Base-by-base conservation (phyloP, 2,329 filamentous ascomycete genomes). In the Dactylellina sp. region DNA sequence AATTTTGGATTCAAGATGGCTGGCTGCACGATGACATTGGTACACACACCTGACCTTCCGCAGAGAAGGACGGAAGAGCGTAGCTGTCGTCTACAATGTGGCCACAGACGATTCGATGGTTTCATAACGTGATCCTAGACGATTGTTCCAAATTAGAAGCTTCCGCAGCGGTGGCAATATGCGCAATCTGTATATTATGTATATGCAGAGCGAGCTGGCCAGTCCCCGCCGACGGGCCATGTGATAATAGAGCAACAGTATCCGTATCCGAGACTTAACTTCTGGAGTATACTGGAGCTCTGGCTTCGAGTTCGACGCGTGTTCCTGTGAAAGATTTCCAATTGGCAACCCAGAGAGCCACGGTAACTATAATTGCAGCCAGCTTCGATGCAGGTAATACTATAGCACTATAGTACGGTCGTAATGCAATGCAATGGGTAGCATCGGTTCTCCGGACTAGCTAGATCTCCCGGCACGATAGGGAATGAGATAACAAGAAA, bases 241-340 rank as follows among this genome's bases (percentile, higher is more conserved):
- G 61, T 65, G 52, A 66, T 40, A 22, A 7, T 18, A n/a, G 28
- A 20, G 42, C 20, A 11, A 47, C 39, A 46, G 18, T 32, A 66
- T 65, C 50, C 40, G 32, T 24, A n/a, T n/a, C n/a, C n/a, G n/a
- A n/a, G n/a, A n/a, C n/a, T n/a, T n/a, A n/a, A n/a, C n/a, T n/a
- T n/a, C n/a, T n/a, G n/a, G n/a, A n/a, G n/a, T n/a, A n/a, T n/a
- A n/a, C n/a, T n/a, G n/a, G n/a, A n/a, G n/a, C n/a, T n/a, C n/a
- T n/a, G n/a, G n/a, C n/a, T n/a, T n/a, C n/a, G n/a, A n/a, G n/a
- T n/a, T n/a, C n/a, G n/a, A n/a, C n/a, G n/a, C n/a, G n/a, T n/a
- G n/a, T n/a, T n/a, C n/a, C n/a, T n/a, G n/a, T n/a, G n/a, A n/a
- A n/a, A n/a, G n/a, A n/a, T n/a, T n/a, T n/a, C n/a, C n/a, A n/a